These are phyloP conservation scores for Cyclotella distinguenda DNA, from an alignment of 108 stramenopile species.

Conservation along the genomic window DNA sequence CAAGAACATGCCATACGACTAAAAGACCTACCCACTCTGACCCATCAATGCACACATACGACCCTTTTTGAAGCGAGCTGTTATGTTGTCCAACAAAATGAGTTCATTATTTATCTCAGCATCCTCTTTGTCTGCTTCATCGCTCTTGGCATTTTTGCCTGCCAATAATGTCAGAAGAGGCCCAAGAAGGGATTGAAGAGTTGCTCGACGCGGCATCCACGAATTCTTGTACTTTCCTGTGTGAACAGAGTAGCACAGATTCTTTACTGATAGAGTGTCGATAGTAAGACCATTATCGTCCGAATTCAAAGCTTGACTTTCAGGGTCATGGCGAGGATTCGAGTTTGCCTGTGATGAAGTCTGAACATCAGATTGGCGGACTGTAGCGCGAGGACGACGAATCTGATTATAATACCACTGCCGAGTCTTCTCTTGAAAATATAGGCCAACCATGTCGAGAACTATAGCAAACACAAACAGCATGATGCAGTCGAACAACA, in stretches of 20 bases:
- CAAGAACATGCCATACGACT: not conserved
- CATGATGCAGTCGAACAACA: slow-evolving; percentile 41
- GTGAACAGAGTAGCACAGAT: slow-evolving; percentile 24
- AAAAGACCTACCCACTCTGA: not conserved
- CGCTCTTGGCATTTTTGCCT: not conserved
- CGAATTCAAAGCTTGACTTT: slow-evolving; percentile 6
- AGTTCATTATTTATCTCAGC: slow-evolving; percentile 8
- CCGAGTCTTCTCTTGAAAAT: slow-evolving; percentile 28
- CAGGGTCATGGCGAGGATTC: not conserved
- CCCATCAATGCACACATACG: slow-evolving; percentile 21
- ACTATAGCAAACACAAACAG: slow-evolving; percentile 43
- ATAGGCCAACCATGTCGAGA: slow-evolving; percentile 24
- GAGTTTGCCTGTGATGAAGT: not conserved
- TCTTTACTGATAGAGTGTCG: slow-evolving; percentile 11
- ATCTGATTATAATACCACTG: slow-evolving; percentile 40
- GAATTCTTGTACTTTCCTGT: slow-evolving; percentile 10
- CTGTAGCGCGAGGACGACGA: slow-evolving; percentile 23
- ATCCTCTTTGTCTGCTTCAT: not conserved
- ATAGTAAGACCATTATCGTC: not conserved
- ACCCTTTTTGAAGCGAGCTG: slow-evolving; percentile 26
- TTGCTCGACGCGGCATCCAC: slow-evolving; percentile 8
- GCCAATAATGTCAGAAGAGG: slow-evolving; percentile 7
- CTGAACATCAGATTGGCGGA: no score
- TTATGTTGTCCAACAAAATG: slow-evolving; percentile 10
- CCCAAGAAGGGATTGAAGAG: slow-evolving; percentile 6